Base-by-base conservation (phyloP, 768 basidiomycete species). In the Mycena haematopus region DNA sequence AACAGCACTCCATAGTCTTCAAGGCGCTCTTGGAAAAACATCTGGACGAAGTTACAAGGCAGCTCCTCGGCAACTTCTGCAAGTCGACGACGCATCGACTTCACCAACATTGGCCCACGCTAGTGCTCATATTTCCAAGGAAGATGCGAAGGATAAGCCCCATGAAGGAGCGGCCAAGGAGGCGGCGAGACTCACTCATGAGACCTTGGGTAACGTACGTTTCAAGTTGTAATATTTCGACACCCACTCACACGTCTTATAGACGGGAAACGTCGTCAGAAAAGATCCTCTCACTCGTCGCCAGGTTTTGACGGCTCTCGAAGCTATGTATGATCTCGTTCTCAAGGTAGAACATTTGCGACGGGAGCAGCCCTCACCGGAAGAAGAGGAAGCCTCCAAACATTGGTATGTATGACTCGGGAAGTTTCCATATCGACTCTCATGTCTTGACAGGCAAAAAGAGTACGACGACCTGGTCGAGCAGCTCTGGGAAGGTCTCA, bases 11-110 rank as follows among this genome's bases (percentile, higher is more conserved):
- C 88, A 89, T 70, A 92, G 86, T 73, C 82, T 96, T 15, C 88
- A 97, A 79, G 96, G 96, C 58, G 97, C 95, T 9, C 84, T 99
- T 5, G 97, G 97, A 9, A 95, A 90, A 76, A 96, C 96, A 1
- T 93, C 95, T 36, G 91, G 94, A 25, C 82, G 96, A 58, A 96
- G 95, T 63, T 93, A 95, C 72, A 95, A 95, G 70, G 94, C 95
- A 31, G 96, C 96, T n/a, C 97, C 97, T 15, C 86, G 96, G 44
- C 96, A 97, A 63, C 86, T 99, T 25, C 83, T 99, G 5, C 95
- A 99, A 74, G 94, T 99, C 10, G 91, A 93, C 61, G 71, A 86
- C 36, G 76, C 79, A 63, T 66, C 80, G 42, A 69, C 76, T n/a
- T 82, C 82, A 11, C 82, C 82, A 11, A 78, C 81, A 45, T 52